Percentiles rank a stretch among this genome's conserved stretches.
Evolutionary conservation across 495 filamentous ascomycete genomes (phyloP).

Genomic region (Clohesyomyces aquaticus): DNA sequence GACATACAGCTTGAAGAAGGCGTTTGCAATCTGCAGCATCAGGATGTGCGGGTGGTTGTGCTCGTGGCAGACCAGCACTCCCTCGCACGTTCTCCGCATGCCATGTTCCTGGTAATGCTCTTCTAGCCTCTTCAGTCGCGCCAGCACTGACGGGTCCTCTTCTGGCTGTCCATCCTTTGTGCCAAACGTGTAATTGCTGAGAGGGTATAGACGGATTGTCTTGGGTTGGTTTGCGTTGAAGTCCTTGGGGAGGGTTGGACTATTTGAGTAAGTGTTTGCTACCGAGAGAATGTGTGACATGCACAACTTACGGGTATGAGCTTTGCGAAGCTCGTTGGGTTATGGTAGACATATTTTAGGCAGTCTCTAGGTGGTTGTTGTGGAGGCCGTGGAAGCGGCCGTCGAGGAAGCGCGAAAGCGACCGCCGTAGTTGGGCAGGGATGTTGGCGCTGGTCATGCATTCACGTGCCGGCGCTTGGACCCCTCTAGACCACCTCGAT

Average conservation of each 20-base stretch:
- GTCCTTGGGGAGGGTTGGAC: constrained; percentile 74
- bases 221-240: constrained; percentile 90
- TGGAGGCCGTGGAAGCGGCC: not conserved
- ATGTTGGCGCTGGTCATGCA: not conserved
- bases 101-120: constrained; percentile 91
- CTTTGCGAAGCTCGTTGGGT: constrained; percentile 43
- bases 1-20: constrained; percentile 90
- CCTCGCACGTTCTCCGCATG: constrained; percentile 96
- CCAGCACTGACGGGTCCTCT: constrained; percentile 93
- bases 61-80: constrained; percentile 95
- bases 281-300: too few species aligned
- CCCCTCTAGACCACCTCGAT: not conserved
- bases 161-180: constrained; percentile 98
- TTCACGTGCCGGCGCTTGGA: not conserved
- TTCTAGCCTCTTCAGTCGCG: constrained; percentile 87
- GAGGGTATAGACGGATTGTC: constrained; percentile 89
- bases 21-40: constrained; percentile 99
- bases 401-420: not conserved
- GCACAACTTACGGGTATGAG: constrained; percentile 43
- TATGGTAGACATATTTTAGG: constrained; percentile 46
- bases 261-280: too few species aligned
- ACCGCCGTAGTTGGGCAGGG: not conserved
- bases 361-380: not conserved
- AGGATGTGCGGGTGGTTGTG: constrained; percentile 98
- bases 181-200: constrained; percentile 98